Evolutionary conservation across 2,329 filamentous ascomycete species (phyloP).

Genomic region (Cercospora zeina): DNA sequence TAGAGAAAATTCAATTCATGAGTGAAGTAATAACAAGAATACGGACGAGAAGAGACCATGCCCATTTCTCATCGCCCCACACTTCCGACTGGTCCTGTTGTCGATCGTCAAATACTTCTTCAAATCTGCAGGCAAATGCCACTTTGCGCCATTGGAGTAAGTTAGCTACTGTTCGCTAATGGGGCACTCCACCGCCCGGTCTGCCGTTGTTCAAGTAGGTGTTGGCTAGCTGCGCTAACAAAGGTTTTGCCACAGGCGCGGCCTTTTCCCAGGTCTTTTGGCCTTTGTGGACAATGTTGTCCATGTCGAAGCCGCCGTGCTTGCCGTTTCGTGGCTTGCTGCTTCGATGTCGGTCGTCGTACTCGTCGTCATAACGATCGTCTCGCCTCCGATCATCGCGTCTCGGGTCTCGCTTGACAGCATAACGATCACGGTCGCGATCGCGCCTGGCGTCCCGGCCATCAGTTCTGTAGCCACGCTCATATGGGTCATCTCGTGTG

Average conservation of each 20-base stretch:
- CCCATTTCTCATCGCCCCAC: background rate
- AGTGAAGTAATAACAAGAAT: background rate
- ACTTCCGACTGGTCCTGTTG: background rate
- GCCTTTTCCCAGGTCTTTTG: constrained; percentile 38
- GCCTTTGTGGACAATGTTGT: constrained; percentile 34
- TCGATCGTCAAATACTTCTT: background rate
- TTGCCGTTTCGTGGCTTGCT: constrained; percentile 24
- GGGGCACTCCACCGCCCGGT: constrained; percentile 18
- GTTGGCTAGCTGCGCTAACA: constrained; percentile 35
- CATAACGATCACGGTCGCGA: constrained; percentile 29
- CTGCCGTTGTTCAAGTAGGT: constrained; percentile 33
- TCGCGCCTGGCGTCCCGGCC: constrained; percentile 32
- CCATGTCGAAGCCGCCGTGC: constrained; percentile 25
- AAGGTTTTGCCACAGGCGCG: constrained; percentile 38
- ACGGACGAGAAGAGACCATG: background rate
- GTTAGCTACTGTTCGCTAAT: constrained; percentile 17
- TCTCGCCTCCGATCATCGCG: constrained; percentile 23
- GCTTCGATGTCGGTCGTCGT: constrained; percentile 21
- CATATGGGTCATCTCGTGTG: constrained; percentile 31
- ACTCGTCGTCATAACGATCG: constrained; percentile 21
- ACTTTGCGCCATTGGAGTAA: constrained; percentile 9
- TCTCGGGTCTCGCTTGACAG: constrained; percentile 24
- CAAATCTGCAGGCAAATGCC: background rate
- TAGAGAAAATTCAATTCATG: background rate
- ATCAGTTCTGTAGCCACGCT: constrained; percentile 38